A percentile compares a stretch with the other conserved stretches of the same genome.
These are phyloP conservation scores for Daldinia concentrica DNA, from an alignment of 495 filamentous ascomycete species.

Conservation along the genomic window DNA sequence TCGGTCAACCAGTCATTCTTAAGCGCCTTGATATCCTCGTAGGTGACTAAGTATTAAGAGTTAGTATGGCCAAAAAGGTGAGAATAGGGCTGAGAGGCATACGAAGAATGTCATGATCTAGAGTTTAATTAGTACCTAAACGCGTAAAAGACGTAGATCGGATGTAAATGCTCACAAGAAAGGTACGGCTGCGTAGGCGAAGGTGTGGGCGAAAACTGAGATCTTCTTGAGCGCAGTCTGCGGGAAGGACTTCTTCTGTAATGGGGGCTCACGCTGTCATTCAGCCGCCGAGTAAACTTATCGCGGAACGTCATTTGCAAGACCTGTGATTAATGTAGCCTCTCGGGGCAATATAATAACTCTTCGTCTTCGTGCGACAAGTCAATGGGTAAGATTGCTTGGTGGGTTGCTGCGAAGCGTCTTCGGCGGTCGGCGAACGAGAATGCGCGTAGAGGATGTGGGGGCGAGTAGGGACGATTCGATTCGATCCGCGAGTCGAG, in stretches of 20 bases:
- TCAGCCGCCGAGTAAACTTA: constrained; percentile 40
- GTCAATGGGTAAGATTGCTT: constrained; percentile 1
- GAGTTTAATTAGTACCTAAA: constrained; percentile 5
- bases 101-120: constrained; percentile 59
- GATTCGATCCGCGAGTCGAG: background rate
- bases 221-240: constrained; percentile 39
- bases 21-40: constrained; percentile 85
- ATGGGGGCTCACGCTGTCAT: constrained; percentile 44
- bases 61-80: constrained; percentile 24
- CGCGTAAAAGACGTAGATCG: background rate
- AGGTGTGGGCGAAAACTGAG: constrained; percentile 45
- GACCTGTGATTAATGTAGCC: constrained; percentile 9
- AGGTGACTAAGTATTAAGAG: constrained; percentile 45
- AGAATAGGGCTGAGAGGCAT: constrained; percentile 26
- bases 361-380: background rate
- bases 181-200: constrained; percentile 52
- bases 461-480: constrained; percentile 3
- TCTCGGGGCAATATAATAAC: background rate
- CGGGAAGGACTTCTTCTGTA: constrained; percentile 21
- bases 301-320: constrained; percentile 45
- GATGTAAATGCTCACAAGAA: constrained; percentile 49
- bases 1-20: constrained; percentile 98
- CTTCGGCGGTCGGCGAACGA: background rate
- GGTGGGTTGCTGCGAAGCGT: constrained; percentile 1
- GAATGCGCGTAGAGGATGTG: constrained; percentile 6